Evolutionary conservation across 2,329 filamentous ascomycete genomes (phyloP).

Genomic region (Grosmannia clavigera): DNA sequence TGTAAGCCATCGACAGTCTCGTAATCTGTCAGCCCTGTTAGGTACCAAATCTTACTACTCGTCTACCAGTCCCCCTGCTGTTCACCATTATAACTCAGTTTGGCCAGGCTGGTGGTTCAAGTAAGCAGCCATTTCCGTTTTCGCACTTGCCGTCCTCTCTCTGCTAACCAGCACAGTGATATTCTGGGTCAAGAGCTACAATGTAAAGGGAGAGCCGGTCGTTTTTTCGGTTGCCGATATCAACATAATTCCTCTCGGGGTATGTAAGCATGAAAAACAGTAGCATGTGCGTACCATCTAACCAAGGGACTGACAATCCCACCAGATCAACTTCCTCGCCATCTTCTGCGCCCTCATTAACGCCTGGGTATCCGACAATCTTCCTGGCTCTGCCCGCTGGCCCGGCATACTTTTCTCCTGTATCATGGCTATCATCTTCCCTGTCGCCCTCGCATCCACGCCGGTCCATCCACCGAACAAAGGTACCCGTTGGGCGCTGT

Average conservation of each 20-base stretch:
- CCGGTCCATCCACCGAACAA: constrained; percentile 15
- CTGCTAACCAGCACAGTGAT: constrained; percentile 12
- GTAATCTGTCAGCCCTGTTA: too few relatives aligned
- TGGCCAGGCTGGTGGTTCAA: constrained; percentile 15
- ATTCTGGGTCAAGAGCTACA: constrained; percentile 18
- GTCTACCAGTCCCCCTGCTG: constrained; percentile 12
- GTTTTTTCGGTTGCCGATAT: constrained; percentile 16
- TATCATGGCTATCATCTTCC: constrained; percentile 15
- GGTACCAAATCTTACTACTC: too few relatives aligned
- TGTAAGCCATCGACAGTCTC: constrained; percentile 8
- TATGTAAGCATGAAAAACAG: constrained; percentile 2
- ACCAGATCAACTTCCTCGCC: constrained; percentile 15
- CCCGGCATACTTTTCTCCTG: constrained; percentile 16
- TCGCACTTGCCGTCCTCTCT: neutral
- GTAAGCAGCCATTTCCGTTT: constrained; percentile 7
- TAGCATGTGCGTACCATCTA: neutral
- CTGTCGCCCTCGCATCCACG: constrained; percentile 14
- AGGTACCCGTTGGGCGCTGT: constrained; percentile 14
- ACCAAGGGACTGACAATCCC: too few relatives aligned
- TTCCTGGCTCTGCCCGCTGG: constrained; percentile 15
- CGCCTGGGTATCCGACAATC: constrained; percentile 16
- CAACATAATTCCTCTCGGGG: constrained; percentile 17
- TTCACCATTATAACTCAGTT: constrained; percentile 14
- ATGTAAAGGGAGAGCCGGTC: constrained; percentile 11
- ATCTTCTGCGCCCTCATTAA: constrained; percentile 14